Evolutionary conservation across 2,329 filamentous ascomycete genomes (phyloP).

Genomic region (Xylaria sp.): DNA sequence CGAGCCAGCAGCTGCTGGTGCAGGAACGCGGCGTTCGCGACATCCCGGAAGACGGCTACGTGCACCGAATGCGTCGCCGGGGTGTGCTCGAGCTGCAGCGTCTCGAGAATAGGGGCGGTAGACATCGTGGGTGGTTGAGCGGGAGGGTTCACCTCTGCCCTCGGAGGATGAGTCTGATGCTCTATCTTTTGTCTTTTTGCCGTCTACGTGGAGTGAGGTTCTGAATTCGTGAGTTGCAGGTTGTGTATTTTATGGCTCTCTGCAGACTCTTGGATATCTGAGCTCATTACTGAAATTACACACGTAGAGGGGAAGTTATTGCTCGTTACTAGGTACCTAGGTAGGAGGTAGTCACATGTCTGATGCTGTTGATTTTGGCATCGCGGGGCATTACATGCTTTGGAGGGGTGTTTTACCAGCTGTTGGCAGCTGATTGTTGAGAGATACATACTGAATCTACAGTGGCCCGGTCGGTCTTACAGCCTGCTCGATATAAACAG

Average conservation of each 20-base stretch:
- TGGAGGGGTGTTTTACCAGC: slow-evolving; percentile 34
- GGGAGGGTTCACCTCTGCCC: neutral
- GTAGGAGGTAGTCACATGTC: neutral
- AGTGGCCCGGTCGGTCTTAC: no score
- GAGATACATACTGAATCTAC: neutral
- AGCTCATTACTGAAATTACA: slow-evolving; percentile 6
- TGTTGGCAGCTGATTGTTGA: slow-evolving; percentile 22
- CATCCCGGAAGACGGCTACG: slow-evolving; percentile 74
- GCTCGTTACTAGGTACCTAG: neutral
- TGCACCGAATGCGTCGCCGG: slow-evolving; percentile 71
- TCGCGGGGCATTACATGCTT: slow-evolving; percentile 19
- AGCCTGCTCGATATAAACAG: no score
- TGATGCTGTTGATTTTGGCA: neutral
- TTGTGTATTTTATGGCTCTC: neutral
- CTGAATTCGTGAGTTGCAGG: neutral
- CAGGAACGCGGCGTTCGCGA: slow-evolving; percentile 78
- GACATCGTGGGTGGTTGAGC: neutral
- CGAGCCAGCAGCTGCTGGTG: slow-evolving; percentile 83
- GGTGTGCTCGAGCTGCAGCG: slow-evolving; percentile 75
- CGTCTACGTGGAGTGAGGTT: neutral
- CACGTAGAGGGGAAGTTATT: neutral
- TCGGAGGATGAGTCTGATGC: slow-evolving; percentile 3
- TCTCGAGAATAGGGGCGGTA: slow-evolving; percentile 55
- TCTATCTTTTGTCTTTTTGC: slow-evolving; percentile 23
- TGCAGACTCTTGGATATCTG: neutral